Conservation (phyloP, 306 rosid species). For the Hylodesmum podocarpum region DNA sequence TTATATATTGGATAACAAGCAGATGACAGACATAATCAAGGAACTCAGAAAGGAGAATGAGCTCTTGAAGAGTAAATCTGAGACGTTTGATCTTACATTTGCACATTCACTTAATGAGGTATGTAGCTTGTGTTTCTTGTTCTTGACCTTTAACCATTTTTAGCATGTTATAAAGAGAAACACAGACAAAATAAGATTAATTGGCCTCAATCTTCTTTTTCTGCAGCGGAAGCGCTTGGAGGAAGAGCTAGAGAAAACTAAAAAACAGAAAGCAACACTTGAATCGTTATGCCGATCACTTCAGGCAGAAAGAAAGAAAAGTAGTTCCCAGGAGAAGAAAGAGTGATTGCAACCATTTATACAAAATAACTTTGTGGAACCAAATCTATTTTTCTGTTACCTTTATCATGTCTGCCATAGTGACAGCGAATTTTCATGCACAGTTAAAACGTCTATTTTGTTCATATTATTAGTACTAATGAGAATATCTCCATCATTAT, state of each 20-base stretch:
- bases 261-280: conserved; percentile 79
- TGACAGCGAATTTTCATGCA: conserved; percentile 6
- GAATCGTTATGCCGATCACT: conserved; percentile 87
- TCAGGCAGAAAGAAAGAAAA: conserved; percentile 84
- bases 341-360: conserved; percentile 31
- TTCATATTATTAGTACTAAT: no score
- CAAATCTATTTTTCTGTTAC: background rate
- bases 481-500: no score
- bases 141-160: conserved; percentile 6
- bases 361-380: conserved; percentile 1
- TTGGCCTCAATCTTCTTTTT: background rate
- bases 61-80: conserved; percentile 82
- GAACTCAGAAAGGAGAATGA: conserved; percentile 88
- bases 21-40: conserved; percentile 91
- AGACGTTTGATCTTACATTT: conserved; percentile 77
- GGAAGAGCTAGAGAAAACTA: conserved; percentile 74
- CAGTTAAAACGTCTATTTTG: no score
- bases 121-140: background rate
- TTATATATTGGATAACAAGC: conserved; percentile 29
- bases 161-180: background rate
- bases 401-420: background rate
- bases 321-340: conserved; percentile 49
- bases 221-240: conserved; percentile 73
- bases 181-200: background rate
- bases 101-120: conserved; percentile 85